Evolutionary conservation across 192 early-diverging fungal genomes (phyloP), one percentile per base, ranked within the genome.

Genomic region (Podochytrium sp.): DNA sequence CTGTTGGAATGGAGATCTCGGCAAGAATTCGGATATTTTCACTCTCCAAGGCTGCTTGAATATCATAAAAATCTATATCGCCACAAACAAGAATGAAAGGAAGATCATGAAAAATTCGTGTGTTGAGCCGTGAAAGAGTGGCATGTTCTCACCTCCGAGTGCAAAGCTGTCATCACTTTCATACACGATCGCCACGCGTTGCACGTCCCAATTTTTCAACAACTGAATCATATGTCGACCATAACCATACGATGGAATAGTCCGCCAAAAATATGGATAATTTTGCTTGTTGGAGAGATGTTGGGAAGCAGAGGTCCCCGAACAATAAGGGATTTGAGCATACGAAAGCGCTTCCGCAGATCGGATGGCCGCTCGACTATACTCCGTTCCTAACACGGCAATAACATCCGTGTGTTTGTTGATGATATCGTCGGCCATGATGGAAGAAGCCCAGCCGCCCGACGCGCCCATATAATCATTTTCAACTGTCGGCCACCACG

Each of bases 141-240:
- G n/a, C 29, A 20, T 16, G 49, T 34, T 32, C 35, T 51, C 27
- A 7, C 10, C 6, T 34, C 43, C 47, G 50, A 69, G n/a, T 16
- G 51, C 66, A 55, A n/a, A n/a, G n/a, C n/a, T n/a, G n/a, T 69
- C 66, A 30, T 55, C 50, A 6, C 34, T n/a, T 53, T 69, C 50
- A 52, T 34, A 10, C 6, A 65, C 30, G 27, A 65, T 14, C 14
- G 63, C 63, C 20, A 65, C 35, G n/a, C 63, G 39, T 49, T 41
- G 23, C 12, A 65, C 63, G 14, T 65, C 47, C 63, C 63, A 65
- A 3, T n/a, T 14, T 47, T 65, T 43, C n/a, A 65, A 49, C 7
- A 65, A 20, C 29, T 65, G 63, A 12, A 25, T 6, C 7, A 65
- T 1, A 32, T 65, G 63, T 30, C 23, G 25, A 12, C 63, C 63